phyloP scores from a whole-genome alignment of 176 grass and related monocot species.

The Avena eriantha region DNA sequence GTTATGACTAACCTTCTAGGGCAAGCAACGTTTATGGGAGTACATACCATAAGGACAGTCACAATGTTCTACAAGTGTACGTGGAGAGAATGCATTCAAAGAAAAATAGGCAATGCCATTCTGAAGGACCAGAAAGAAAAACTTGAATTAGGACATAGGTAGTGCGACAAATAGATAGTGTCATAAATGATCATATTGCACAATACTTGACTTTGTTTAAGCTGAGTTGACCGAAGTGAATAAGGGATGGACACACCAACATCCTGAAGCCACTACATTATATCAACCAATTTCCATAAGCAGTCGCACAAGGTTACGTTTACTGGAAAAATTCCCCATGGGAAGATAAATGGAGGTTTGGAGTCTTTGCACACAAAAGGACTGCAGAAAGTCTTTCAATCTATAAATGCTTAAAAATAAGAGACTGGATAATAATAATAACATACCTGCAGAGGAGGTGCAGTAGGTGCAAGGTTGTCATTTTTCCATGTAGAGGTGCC shows the following conservation, averaged over 20 bases:
- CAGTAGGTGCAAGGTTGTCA: slow-evolving; percentile 47
- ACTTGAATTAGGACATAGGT: background rate
- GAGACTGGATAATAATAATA: slow-evolving; percentile 16
- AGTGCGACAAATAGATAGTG: slow-evolving; percentile 10
- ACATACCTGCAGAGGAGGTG: slow-evolving; percentile 73
- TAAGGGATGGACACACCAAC: background rate
- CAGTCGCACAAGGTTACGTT: background rate
- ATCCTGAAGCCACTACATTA: background rate
- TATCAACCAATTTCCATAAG: slow-evolving; percentile 25
- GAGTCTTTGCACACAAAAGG: slow-evolving; percentile 18
- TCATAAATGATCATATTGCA: background rate
- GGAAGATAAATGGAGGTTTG: slow-evolving; percentile 19
- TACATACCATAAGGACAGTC: slow-evolving; percentile 1
- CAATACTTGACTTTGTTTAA: background rate
- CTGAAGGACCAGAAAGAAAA: background rate
- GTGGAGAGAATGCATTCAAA: background rate
- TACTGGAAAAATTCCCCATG: background rate
- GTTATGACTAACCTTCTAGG: slow-evolving; percentile 12
- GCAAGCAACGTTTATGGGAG: background rate
- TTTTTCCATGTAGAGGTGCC: slow-evolving; percentile 76
- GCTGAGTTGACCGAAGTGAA: background rate
- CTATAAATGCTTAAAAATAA: slow-evolving; percentile 33
- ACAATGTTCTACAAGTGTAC: slow-evolving; percentile 34
- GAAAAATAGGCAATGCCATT: background rate
- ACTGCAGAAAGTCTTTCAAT: slow-evolving; percentile 14